Evolutionary conservation across 768 basidiomycete species (phyloP), one percentile per base, ranked within the genome.

Genomic region (Gymnopilus junonius): DNA sequence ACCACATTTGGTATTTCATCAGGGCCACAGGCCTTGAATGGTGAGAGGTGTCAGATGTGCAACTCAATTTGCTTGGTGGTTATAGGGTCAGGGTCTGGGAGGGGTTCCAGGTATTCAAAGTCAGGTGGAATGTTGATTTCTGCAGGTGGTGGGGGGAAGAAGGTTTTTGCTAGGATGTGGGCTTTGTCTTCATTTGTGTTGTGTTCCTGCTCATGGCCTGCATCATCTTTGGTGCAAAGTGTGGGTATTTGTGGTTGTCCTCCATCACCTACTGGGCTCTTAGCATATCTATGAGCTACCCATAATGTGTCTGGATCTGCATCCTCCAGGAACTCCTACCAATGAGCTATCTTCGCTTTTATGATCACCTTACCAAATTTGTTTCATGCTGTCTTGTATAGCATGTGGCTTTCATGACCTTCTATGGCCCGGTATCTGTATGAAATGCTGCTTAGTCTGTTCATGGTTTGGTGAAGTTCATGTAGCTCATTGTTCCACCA

Each of bases 1-100:
- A 80, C 73, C 0, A 68, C 58, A 59, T 83, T 83, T 0, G 75
- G 67, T 2, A 72, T 65, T 0, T 64, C 65, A 20, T 69, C 0
- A n/a, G 65, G 64, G 0, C 76, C 74, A 0, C 70, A 66, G 0
- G 77, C 79, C 59, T 81, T 82, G 72, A 74, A 74, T 0, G 76
- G 71, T 4, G 74, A 70, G 1, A 82, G 75, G 6, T 59, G 51
- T 0, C 29, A 12, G 0, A 79, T 73, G 0, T 72, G 70, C 0
- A 53, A 14, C 3, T 48, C n/a, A 4, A 83, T 66, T 27, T 78
- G 71, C 0, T 61, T 56, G 27, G 72, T 61, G 0, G 73, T 71
- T 15, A 80, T 70, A 0, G 63, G 55, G 0, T 20, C 11, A 25
- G 67, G 72, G 1, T 62, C 2, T 20, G 63, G 72, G 0, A 63